Base-by-base conservation (phyloP, 2,329 filamentous ascomycete species). In the Ceratocystis harringtonii region DNA sequence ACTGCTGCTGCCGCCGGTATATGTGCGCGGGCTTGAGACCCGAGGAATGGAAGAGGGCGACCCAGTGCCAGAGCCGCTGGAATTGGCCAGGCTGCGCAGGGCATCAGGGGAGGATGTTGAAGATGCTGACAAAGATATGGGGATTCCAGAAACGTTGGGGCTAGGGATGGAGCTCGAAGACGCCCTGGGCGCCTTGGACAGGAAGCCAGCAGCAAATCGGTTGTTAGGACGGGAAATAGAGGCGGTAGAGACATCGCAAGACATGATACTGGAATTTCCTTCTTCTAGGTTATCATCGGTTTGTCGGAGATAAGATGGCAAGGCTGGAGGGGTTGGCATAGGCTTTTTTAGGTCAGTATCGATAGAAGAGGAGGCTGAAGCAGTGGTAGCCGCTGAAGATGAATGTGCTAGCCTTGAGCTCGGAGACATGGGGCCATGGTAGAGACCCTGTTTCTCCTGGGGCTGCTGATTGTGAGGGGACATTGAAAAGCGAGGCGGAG, bases 401-500 rank as follows among this genome's bases (percentile, higher is more conserved):
- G 58, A 52, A 25, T 62, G 12, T 44, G 19, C 41, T 3, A 57
- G 62, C 36, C 25, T 52, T 52, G 50, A 64, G 36, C 17, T 41
- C 22, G 62, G 62, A 58, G 45, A 55, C 32, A 44, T 44, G 10
- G 22, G 62, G 36, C 63, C 52, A 50, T 61, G 52, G 19, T n/a
- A 48, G 25, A n/a, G 44, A 15, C 48, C 22, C 58, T 65, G 68
- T 41, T 66, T 52, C 1, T 82, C 68, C 25, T 70, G 78, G 7
- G 81, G 74, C 72, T 86, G 88, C 73, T 91, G 45, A 32, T 41
- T 57, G 12, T 41, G 55, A 48, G 62, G 65, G 15, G 65, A 67
- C 62, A 64, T 64, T n/a, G 65, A 67, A 48, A 67, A 67, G 22
- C 65, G 62, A 2, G 65, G 65, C 58, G 94, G 92, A 2, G 92